phyloP scores from a whole-genome alignment of 768 basidiomycete species.

The Coprinopsis cinerea region DNA sequence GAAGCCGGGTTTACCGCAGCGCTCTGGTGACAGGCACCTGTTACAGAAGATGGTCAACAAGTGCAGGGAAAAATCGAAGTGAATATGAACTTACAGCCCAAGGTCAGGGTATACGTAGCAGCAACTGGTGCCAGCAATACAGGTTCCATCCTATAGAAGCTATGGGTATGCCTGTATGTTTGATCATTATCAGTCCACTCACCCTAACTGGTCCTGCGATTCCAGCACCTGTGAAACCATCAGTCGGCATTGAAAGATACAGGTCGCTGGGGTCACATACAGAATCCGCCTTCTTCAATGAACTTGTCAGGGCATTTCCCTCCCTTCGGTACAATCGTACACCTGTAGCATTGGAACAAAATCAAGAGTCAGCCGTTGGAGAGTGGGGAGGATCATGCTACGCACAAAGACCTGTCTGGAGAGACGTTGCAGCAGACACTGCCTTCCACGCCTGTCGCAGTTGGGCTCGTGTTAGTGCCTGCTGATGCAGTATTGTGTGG shows the following conservation, averaged over 20 bases:
- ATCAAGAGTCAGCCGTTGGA: neutral
- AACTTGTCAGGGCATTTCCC: slow-evolving; percentile 14
- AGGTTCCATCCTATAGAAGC: too few relatives aligned
- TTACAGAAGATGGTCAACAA: neutral
- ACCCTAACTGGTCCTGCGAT: slow-evolving; percentile 13
- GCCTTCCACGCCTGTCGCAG: slow-evolving; percentile 12
- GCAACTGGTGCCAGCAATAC: slow-evolving; percentile 18
- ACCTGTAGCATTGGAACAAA: neutral
- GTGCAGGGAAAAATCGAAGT: neutral
- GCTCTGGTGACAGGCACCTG: neutral
- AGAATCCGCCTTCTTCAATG: slow-evolving; percentile 14
- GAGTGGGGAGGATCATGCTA: neutral
- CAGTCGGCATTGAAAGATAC: neutral
- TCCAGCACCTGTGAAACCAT: slow-evolving; percentile 9
- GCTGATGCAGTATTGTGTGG: too few relatives aligned
- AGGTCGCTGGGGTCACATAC: slow-evolving; percentile 4
- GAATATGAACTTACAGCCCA: slow-evolving; percentile 12
- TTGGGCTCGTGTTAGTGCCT: too few relatives aligned
- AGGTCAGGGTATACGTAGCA: slow-evolving; percentile 19
- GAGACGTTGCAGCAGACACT: slow-evolving; percentile 15
- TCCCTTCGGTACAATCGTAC: slow-evolving; percentile 11
- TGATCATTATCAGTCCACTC: too few relatives aligned
- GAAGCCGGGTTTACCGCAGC: too few relatives aligned
- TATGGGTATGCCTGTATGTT: too few relatives aligned
- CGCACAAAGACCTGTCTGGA: slow-evolving; percentile 15